Percentiles rank a stretch among this genome's conserved stretches.
These are phyloP conservation scores for Hansenula lynferdii DNA, from an alignment of 1,139 yeast genomes.

Conservation along the genomic window DNA sequence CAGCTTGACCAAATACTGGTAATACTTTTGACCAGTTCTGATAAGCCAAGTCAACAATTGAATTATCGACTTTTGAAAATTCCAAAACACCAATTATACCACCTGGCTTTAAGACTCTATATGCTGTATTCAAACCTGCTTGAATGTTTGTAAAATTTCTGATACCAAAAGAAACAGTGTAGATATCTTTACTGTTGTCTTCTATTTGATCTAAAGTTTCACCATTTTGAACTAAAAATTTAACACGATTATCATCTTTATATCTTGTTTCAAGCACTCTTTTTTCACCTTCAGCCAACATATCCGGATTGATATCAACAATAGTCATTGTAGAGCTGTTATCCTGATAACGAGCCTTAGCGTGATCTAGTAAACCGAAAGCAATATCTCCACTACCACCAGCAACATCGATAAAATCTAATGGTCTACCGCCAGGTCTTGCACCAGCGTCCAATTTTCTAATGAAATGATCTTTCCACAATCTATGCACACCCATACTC, in stretches of 20 bases:
- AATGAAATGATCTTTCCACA: constrained; percentile 93
- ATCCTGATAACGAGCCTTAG: constrained; percentile 75
- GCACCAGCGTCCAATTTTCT: constrained; percentile 88
- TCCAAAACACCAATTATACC: constrained; percentile 97
- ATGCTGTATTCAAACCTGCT: constrained; percentile 89
- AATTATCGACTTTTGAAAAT: constrained; percentile 86
- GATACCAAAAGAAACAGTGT: constrained; percentile 96
- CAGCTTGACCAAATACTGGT: constrained; percentile 93
- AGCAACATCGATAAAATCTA: constrained; percentile 91
- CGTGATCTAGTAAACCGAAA: constrained; percentile 89
- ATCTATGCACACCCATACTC: constrained; percentile 92
- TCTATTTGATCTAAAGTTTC: constrained; percentile 81
- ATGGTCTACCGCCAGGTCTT: constrained; percentile 80
- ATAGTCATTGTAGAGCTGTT: constrained; percentile 76
- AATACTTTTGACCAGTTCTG: constrained; percentile 84
- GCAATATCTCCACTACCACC: constrained; percentile 99
- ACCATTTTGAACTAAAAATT: constrained; percentile 88
- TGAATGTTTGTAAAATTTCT: constrained; percentile 94
- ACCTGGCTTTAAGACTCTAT: constrained; percentile 95
- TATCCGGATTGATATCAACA: constrained; percentile 93
- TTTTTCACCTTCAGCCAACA: constrained; percentile 88
- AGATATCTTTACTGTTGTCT: constrained; percentile 87
- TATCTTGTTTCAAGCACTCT: constrained; percentile 49
- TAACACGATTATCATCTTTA: constrained; percentile 59
- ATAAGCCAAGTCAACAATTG: constrained; percentile 67